Conservation (phyloP, 73 alveolate species). For the Breviolum minutum region DNA sequence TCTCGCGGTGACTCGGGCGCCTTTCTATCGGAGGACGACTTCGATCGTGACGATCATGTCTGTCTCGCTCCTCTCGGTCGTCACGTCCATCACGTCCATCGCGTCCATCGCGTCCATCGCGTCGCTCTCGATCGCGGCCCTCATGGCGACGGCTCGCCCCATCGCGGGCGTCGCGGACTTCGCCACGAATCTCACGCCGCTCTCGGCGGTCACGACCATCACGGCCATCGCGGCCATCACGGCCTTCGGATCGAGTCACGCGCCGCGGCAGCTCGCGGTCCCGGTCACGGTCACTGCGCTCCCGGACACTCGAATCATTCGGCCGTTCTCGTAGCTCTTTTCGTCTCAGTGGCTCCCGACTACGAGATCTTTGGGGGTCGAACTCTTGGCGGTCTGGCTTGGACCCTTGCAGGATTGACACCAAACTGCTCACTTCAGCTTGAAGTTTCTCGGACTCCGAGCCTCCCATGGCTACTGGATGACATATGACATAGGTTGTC, state of each 20-base stretch:
- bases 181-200: not conserved
- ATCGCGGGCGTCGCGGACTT: not conserved
- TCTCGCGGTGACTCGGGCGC: slow-evolving; percentile 23
- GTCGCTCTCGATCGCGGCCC: not conserved
- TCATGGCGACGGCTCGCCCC: not conserved
- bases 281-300: not conserved
- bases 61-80: not conserved
- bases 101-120: not conserved
- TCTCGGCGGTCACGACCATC: slow-evolving; percentile 4
- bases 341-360: slow-evolving; percentile 45
- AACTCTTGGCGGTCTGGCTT: not conserved
- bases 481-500: no score
- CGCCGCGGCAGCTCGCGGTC: not conserved
- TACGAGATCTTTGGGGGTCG: not conserved
- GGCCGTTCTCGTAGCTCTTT: not conserved
- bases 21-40: slow-evolving; percentile 6
- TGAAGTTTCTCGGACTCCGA: slow-evolving; percentile 48
- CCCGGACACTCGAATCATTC: not conserved
- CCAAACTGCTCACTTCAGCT: slow-evolving; percentile 31
- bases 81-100: not conserved
- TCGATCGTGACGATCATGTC: not conserved
- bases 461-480: no score
- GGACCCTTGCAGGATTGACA: not conserved
- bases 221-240: not conserved
- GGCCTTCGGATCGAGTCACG: not conserved